Evolutionary conservation across 2,329 filamentous ascomycete species (phyloP), one percentile per base, ranked within the genome.

Genomic region (Curvularia hawaiiensis): DNA sequence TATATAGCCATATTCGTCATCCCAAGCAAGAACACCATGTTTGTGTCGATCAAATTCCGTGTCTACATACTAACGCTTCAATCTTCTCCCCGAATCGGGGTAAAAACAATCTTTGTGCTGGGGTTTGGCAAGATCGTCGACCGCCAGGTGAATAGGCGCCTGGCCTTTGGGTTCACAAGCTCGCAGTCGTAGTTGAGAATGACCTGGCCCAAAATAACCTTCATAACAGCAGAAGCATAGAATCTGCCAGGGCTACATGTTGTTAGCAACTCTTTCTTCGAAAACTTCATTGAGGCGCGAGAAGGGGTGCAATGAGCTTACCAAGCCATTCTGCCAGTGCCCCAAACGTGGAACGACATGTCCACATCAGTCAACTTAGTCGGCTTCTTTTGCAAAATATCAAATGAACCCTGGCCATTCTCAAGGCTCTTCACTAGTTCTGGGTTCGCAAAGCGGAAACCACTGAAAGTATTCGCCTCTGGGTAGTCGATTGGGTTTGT

Each of bases 381-480:
- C 0, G 61, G 59, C 40, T 52, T 56, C 51, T 54, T 51, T 39
- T 62, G 60, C 31, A 59, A 33, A 9, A 56, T 44, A 7, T 48
- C 45, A 28, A 53, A 48, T 22, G 53, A 52, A 3, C 18, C 50
- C n/a, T 54, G 30, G 4, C 18, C 12, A 4, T 56, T 53, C 28
- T 56, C 47, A 24, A 50, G 50, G 7, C 38, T 48, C 24, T 53
- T 50, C 2, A 61, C 48, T 0, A 61, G 54, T 4, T 40, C 40
- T 14, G 63, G 61, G 50, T 63, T 52, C 1, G 59, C 60, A 40
- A 63, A 63, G 14, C 65, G 62, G 58, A 68, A 68, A 28, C 65
- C 65, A 20, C 61, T 61, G 48, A 68, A 68, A 11, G 56, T 48
- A 1, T 57, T 51, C 9, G 65, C 41, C 31, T 58, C 30, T 4